Conservation (phyloP, 106 monocot species). For the Platanthera guangdongensis region DNA sequence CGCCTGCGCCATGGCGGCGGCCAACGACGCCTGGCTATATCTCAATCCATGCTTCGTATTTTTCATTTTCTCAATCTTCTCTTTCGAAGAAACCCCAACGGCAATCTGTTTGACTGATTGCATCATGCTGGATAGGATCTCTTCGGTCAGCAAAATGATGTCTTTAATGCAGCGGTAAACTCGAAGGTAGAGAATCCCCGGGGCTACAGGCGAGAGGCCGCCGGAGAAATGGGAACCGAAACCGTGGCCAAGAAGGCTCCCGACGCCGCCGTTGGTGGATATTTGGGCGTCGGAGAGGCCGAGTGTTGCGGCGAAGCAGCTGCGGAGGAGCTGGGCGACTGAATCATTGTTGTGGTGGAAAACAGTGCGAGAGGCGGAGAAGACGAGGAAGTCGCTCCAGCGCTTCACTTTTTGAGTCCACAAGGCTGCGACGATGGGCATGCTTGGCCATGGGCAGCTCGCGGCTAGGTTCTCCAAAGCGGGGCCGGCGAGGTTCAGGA, state of each 20-base stretch:
- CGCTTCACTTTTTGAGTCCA: constrained; percentile 95
- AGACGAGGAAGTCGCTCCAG: constrained; percentile 87
- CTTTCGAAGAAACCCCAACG: constrained; percentile 18
- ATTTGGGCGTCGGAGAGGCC: constrained; percentile 29
- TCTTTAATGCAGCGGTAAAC: constrained; percentile 64
- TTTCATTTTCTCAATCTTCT: constrained; percentile 35
- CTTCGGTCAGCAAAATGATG: constrained; percentile 42
- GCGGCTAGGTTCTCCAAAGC: constrained; percentile 84
- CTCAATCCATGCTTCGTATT: constrained; percentile 38
- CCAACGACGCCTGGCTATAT: constrained; percentile 54
- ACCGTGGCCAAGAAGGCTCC: constrained; percentile 87
- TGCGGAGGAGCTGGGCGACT: constrained; percentile 69
- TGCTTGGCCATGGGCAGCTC: constrained; percentile 98
- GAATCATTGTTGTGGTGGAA: constrained; percentile 84
- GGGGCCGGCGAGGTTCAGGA: constrained; percentile 88
- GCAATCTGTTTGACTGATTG: constrained; percentile 57
- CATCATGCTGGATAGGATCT: constrained; percentile 74
- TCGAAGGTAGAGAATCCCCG: constrained; percentile 80
- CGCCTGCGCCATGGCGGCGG: constrained; percentile 40
- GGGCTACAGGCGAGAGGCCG: constrained; percentile 74
- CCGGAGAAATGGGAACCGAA: constrained; percentile 77
- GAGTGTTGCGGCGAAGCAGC: constrained; percentile 67
- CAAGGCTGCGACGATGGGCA: constrained; percentile 89
- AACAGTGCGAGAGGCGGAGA: constrained; percentile 87
- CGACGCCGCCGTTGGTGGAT: constrained; percentile 51